These are phyloP conservation scores for Talinum fruticosum DNA, from an alignment of 148 eudicot genomes.

Conservation along the genomic window DNA sequence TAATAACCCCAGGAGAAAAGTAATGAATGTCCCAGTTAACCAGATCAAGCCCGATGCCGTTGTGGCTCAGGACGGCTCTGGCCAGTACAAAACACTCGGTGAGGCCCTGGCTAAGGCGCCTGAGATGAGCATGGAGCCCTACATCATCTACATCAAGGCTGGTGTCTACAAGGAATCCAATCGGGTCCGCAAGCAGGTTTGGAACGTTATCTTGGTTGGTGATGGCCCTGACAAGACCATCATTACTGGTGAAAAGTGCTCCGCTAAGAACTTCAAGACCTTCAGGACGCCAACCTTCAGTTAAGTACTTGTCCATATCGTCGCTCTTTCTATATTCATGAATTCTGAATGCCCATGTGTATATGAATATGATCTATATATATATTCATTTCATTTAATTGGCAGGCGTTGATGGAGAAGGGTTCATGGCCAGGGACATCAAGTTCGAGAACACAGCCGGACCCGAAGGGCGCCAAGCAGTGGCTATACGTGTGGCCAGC, in stretches of 20 bases:
- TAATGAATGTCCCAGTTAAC: background rate
- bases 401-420: slow-evolving; percentile 16
- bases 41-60: background rate
- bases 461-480: slow-evolving; percentile 36
- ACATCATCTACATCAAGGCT: slow-evolving; percentile 45
- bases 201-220: slow-evolving; percentile 37
- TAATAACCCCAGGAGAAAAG: background rate
- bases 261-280: slow-evolving; percentile 26
- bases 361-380: too few relatives aligned
- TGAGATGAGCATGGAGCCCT: slow-evolving; percentile 5
- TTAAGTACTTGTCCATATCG: too few relatives aligned
- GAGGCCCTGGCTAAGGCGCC: background rate
- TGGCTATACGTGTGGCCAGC: slow-evolving; percentile 28
- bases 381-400: too few relatives aligned
- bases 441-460: slow-evolving; percentile 52
- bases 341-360: too few relatives aligned
- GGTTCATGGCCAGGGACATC: slow-evolving; percentile 43
- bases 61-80: background rate
- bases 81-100: background rate
- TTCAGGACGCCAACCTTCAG: slow-evolving; percentile 38
- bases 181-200: background rate
- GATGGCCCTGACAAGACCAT: slow-evolving; percentile 51
- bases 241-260: slow-evolving; percentile 42
- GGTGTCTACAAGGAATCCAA: slow-evolving; percentile 47
- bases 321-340: too few relatives aligned